A percentile compares a stretch with the other conserved stretches of the same genome.
phyloP scores from a whole-genome alignment of 2,329 filamentous ascomycete species.

The Dactylellina parvicollis region DNA sequence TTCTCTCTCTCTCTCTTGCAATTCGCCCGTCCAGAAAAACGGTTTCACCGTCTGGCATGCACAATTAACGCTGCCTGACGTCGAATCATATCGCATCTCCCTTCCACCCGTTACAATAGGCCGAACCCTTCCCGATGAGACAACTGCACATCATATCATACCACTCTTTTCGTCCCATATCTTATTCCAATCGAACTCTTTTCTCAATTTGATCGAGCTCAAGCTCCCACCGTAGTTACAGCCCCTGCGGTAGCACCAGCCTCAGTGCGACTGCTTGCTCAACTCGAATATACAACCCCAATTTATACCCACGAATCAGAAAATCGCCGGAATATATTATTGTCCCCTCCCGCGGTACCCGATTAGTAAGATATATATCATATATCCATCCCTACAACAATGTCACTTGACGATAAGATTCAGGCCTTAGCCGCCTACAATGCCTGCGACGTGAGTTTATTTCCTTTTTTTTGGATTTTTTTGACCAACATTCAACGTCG shows the following conservation, averaged over 20 bases:
- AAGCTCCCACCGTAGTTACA: too few species aligned
- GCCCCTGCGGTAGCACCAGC: too few species aligned
- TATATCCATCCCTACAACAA: not conserved
- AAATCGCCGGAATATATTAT: conserved; percentile 9
- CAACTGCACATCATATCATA: too few species aligned
- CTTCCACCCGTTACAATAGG: not conserved
- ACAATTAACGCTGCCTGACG: not conserved
- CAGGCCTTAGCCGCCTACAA: conserved; percentile 36
- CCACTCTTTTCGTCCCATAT: too few species aligned
- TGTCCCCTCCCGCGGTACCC: not conserved
- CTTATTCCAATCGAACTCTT: too few species aligned
- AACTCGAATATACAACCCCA: not conserved
- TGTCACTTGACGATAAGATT: conserved; percentile 35
- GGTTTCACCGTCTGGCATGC: too few species aligned
- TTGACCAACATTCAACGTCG: not conserved
- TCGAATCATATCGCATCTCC: not conserved
- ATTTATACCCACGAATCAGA: not conserved
- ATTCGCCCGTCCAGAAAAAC: not conserved
- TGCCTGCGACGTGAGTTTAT: conserved; percentile 50
- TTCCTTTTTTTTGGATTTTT: not conserved
- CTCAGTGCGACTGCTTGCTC: too few species aligned
- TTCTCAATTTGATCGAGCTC: too few species aligned
- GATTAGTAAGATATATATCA: not conserved
- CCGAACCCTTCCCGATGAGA: too few species aligned
- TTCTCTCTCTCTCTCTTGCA: not conserved